phyloP scores from a whole-genome alignment of 306 rosid species.

The Trichosanthes truncata region DNA sequence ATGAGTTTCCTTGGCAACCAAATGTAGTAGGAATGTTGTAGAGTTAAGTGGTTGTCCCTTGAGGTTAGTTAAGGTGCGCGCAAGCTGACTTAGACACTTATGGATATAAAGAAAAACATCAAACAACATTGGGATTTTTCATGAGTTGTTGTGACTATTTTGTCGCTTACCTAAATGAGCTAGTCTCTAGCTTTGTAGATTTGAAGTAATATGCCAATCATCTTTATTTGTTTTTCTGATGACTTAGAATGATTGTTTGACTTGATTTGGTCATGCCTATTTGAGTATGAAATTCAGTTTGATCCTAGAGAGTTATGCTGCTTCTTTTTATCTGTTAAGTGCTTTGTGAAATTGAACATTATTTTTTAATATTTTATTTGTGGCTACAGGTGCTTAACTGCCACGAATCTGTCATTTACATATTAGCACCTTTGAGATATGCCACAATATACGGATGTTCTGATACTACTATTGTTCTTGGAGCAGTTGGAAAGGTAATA shows the following conservation, averaged over 20 bases:
- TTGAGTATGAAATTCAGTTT: not conserved
- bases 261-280: not conserved
- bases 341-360: not conserved
- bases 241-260: not conserved
- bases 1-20: too few species aligned
- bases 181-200: not conserved
- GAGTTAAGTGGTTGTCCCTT: not conserved
- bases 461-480: slow-evolving; percentile 85
- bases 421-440: slow-evolving; percentile 87
- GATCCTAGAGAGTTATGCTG: not conserved
- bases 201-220: not conserved
- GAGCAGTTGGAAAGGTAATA: slow-evolving; percentile 98
- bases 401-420: slow-evolving; percentile 69
- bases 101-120: too few species aligned
- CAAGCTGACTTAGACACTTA: not conserved
- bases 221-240: not conserved
- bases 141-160: not conserved
- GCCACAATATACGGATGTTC: slow-evolving; percentile 96
- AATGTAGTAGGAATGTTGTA: not conserved
- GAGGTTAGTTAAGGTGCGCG: not conserved
- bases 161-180: not conserved
- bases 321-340: not conserved
- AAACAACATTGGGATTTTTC: not conserved
- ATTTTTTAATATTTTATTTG: not conserved
- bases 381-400: slow-evolving; percentile 78